Percentiles rank a stretch among this genome's conserved stretches.
These are phyloP conservation scores for Colletotrichum liaoningense DNA, from an alignment of 2,329 filamentous ascomycete species.

Conservation along the genomic window DNA sequence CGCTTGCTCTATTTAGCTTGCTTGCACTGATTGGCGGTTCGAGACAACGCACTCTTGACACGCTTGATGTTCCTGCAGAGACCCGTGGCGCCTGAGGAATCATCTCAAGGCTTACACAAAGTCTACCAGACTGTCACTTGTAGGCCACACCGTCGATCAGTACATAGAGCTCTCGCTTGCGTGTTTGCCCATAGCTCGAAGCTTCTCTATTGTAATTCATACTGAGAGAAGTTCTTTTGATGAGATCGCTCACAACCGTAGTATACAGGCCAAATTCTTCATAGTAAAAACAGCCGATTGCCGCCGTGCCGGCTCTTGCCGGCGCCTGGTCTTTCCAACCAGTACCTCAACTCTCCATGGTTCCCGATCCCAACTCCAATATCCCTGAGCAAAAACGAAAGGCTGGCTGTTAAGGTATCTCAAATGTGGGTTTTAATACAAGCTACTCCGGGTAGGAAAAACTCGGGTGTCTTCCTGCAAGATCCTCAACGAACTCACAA, in stretches of 20 bases:
- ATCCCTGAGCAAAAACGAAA: slow-evolving; percentile 35
- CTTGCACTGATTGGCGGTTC: too few relatives aligned
- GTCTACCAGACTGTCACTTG: too few relatives aligned
- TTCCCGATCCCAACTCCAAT: slow-evolving; percentile 30
- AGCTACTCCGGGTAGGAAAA: slow-evolving; percentile 15
- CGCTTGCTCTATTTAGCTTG: too few relatives aligned
- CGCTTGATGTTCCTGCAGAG: too few relatives aligned
- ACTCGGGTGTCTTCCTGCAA: slow-evolving; percentile 1
- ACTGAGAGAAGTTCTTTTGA: neutral
- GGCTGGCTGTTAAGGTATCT: slow-evolving; percentile 32
- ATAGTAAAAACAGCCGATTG: neutral
- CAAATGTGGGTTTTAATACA: slow-evolving; percentile 36
- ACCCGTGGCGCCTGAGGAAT: too few relatives aligned
- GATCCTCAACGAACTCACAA: neutral
- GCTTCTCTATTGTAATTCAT: slow-evolving; percentile 12
- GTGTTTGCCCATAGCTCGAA: neutral
- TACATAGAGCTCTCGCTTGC: neutral
- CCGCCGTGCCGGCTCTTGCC: neutral
- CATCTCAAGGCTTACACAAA: too few relatives aligned
- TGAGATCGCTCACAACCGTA: neutral
- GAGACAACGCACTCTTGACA: too few relatives aligned
- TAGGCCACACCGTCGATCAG: too few relatives aligned
- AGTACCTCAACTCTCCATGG: slow-evolving; percentile 4
- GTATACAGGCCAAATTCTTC: slow-evolving; percentile 19
- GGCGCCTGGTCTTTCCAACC: slow-evolving; percentile 5